A percentile compares a stretch with the other conserved stretches of the same genome.
Conservation (phyloP, 164 flowering plant genomes). For the Magnolia kwangsiensis region DNA sequence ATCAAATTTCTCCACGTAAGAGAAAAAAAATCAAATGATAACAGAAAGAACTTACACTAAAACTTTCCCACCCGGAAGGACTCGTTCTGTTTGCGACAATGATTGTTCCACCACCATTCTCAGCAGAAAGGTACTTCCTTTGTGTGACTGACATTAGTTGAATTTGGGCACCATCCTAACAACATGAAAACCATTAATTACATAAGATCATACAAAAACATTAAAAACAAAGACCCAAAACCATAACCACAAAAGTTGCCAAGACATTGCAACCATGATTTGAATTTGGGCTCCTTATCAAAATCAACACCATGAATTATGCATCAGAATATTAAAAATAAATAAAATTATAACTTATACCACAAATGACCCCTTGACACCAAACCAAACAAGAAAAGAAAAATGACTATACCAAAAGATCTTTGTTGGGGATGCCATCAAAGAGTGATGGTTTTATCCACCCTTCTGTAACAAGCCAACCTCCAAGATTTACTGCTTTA, state of each 20-base stretch:
- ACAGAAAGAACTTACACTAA: slow-evolving; percentile 30
- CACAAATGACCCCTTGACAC: neutral
- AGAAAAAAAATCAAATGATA: neutral
- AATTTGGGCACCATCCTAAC: slow-evolving; percentile 60
- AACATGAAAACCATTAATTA: neutral
- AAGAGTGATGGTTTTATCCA: slow-evolving; percentile 40
- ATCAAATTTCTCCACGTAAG: neutral
- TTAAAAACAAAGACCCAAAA: neutral
- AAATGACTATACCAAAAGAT: slow-evolving; percentile 29
- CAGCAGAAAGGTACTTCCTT: slow-evolving; percentile 54
- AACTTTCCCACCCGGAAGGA: slow-evolving; percentile 57
- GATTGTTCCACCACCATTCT: slow-evolving; percentile 52
- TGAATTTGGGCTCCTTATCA: neutral
- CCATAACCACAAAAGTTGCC: neutral
- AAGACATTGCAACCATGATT: neutral
- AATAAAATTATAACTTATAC: neutral
- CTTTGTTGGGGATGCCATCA: slow-evolving; percentile 35
- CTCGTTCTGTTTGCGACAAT: slow-evolving; percentile 40
- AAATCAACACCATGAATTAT: neutral
- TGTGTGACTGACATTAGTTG: slow-evolving; percentile 51
- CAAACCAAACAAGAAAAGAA: neutral
- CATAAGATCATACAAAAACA: neutral
- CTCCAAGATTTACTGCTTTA: slow-evolving; percentile 40
- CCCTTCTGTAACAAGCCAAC: slow-evolving; percentile 41
- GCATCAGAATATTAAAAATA: neutral